A percentile compares a stretch with the other conserved stretches of the same genome.
These are phyloP conservation scores for Plantago ovata DNA, from an alignment of 257 asterid species.

Conservation along the genomic window DNA sequence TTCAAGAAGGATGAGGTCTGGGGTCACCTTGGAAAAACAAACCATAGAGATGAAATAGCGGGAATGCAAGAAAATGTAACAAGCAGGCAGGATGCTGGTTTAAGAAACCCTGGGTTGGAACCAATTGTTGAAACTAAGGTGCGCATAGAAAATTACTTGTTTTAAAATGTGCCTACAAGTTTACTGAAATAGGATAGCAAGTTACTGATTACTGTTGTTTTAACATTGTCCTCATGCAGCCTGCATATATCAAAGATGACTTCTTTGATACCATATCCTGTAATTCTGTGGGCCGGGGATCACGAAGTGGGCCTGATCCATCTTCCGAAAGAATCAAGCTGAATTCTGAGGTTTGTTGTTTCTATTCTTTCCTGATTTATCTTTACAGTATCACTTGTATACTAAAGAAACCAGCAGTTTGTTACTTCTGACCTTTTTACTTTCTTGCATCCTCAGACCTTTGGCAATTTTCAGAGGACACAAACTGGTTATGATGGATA, in stretches of 20 bases:
- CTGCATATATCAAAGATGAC: conserved; percentile 74
- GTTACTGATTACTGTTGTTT: not conserved
- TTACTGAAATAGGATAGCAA: not conserved
- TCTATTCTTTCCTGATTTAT: not conserved
- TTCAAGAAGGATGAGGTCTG: conserved; percentile 77
- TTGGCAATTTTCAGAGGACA: conserved; percentile 47
- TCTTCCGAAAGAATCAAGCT: conserved; percentile 41
- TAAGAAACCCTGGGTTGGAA: conserved; percentile 32
- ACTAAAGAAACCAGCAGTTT: too few species aligned
- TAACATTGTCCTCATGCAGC: conserved; percentile 38
- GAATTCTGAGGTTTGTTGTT: conserved; percentile 49
- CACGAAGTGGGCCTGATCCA: conserved; percentile 46
- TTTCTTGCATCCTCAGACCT: conserved; percentile 32
- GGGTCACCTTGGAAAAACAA: conserved; percentile 69
- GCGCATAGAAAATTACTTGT: conserved; percentile 17
- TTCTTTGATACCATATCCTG: conserved; percentile 76
- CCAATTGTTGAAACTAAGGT: conserved; percentile 46
- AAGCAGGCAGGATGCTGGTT: conserved; percentile 25
- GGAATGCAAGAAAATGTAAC: conserved; percentile 27
- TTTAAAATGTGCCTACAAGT: not conserved
- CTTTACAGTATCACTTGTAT: too few species aligned
- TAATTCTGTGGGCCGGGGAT: conserved; percentile 47
- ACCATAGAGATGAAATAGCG: conserved; percentile 34
- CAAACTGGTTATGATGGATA: conserved; percentile 36
- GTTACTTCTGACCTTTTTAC: not conserved